These are phyloP conservation scores for Neurospora cerealis DNA, from an alignment of 495 filamentous ascomycete genomes.

Conservation along the genomic window DNA sequence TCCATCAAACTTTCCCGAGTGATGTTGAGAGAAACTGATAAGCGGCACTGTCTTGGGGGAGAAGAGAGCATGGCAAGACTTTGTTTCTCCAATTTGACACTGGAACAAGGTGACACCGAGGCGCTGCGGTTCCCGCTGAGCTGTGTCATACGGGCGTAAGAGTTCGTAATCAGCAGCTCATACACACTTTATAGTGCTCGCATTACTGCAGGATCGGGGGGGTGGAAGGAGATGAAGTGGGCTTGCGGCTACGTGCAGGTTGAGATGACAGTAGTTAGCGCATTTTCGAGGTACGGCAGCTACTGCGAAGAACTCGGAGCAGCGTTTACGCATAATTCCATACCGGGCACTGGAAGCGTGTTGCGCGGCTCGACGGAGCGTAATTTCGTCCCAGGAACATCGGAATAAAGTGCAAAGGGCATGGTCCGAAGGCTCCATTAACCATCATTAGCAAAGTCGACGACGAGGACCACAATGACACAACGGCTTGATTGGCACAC, in stretches of 20 bases:
- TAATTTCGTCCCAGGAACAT: not conserved
- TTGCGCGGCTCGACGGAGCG: not conserved
- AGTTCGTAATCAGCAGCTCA: conserved; percentile 9
- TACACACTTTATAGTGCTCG: conserved; percentile 9
- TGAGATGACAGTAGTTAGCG: not conserved
- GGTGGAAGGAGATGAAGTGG: conserved; percentile 18
- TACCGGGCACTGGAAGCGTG: not conserved
- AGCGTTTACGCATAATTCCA: not conserved
- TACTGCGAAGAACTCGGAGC: not conserved
- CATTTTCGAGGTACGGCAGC: not conserved
- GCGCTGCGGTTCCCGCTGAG: not conserved
- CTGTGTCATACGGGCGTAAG: conserved; percentile 22
- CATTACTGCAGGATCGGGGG: conserved; percentile 28
- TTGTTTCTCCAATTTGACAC: not conserved
- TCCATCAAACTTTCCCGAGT: not conserved
- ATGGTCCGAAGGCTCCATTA: conserved; percentile 1
- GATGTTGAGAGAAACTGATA: not conserved
- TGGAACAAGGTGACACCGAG: conserved; percentile 7
- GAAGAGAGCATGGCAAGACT: not conserved
- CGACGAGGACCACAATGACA: not conserved
- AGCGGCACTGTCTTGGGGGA: not conserved
- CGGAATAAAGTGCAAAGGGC: not conserved
- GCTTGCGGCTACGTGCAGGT: conserved; percentile 18
- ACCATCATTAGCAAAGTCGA: not conserved
- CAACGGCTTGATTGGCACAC: not conserved